Percentiles rank a stretch among this genome's conserved stretches.
These are phyloP conservation scores for Trichoderma sp. DNA, from an alignment of 2,329 filamentous ascomycete genomes.

Conservation along the genomic window DNA sequence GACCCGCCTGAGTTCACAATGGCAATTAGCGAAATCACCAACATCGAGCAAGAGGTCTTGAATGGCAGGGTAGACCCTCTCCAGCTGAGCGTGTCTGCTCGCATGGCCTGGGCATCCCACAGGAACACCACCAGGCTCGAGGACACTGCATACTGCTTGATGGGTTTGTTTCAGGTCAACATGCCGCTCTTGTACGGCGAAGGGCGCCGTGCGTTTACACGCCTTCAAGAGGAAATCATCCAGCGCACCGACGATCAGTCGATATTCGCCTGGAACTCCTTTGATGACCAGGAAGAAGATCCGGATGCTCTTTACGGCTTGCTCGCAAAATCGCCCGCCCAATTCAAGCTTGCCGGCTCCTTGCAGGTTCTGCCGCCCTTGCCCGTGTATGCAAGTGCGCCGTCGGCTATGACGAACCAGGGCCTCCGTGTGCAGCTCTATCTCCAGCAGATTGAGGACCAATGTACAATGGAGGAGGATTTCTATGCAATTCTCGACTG, in stretches of 20 bases:
- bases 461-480: conserved; percentile 4
- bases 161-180: conserved; percentile 23
- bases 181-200: conserved; percentile 26
- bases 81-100: conserved; percentile 17
- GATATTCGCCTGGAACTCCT: conserved; percentile 23
- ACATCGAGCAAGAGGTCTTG: conserved; percentile 12
- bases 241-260: conserved; percentile 21
- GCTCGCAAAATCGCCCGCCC: conserved; percentile 18
- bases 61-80: conserved; percentile 12
- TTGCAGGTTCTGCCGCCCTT: conserved; percentile 14
- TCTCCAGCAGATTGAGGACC: not conserved
- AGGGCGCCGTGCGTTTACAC: conserved; percentile 14
- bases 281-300: conserved; percentile 18
- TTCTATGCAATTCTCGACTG: conserved; percentile 11
- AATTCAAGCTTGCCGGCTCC: conserved; percentile 14
- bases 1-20: not conserved
- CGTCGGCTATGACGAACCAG: conserved; percentile 18
- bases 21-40: conserved; percentile 7
- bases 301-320: conserved; percentile 16
- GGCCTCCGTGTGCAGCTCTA: conserved; percentile 18
- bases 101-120: conserved; percentile 22
- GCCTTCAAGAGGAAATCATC: conserved; percentile 22
- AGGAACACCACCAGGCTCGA: conserved; percentile 22
- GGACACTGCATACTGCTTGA: conserved; percentile 23
- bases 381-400: conserved; percentile 15